Evolutionary conservation across 495 filamentous ascomycete genomes (phyloP), one percentile per base, ranked within the genome.

Genomic region (Penicillium coprophilum): DNA sequence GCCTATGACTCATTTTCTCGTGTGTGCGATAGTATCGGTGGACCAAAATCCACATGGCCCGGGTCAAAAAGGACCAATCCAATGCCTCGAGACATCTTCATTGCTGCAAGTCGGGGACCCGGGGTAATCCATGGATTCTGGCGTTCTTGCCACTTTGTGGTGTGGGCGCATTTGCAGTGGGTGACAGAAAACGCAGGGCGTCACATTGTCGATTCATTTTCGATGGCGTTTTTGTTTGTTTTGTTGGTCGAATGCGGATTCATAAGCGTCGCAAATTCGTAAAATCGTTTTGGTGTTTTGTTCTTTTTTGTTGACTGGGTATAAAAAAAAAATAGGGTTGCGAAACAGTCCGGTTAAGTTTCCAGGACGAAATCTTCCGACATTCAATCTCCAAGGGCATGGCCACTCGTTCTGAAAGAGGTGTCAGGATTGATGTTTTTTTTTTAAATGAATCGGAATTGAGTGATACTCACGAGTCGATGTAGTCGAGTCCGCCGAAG

Each of bases 61-160:
- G 71, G 71, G 71, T 64, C 53, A 61, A 51, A 53, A 64, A 53
- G 66, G 76, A 76, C 76, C 76, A 78, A 77, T 78, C 73, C 73
- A 54, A 71, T 69, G 62, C 56, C 53, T 47, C 31, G 49, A 50
- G 45, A 50, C 57, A 71, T 71, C 68, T 76, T 78, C 76, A 77
- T 78, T 78, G 76, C 68, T 78, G 49, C 76, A 70, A 78, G 76
- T 76, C 76, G 58, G 56, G 63, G 63, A 71, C 71, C 71, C 69
- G 67, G 54, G 52, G 39, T 51, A 21, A 27, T 59, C 70, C 68
- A 66, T 68, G 67, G 62, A 65, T 61, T 59, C 60, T 62, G 70
- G 68, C 62, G 67, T 67, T 67, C 66, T 52, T 39, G 67, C 56
- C 54, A 28, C 28, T 53, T 41, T 36, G 17, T 10, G 15, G 28